Base-by-base conservation (phyloP, 805 yeast genomes). In the Suhomyces faveliae region DNA sequence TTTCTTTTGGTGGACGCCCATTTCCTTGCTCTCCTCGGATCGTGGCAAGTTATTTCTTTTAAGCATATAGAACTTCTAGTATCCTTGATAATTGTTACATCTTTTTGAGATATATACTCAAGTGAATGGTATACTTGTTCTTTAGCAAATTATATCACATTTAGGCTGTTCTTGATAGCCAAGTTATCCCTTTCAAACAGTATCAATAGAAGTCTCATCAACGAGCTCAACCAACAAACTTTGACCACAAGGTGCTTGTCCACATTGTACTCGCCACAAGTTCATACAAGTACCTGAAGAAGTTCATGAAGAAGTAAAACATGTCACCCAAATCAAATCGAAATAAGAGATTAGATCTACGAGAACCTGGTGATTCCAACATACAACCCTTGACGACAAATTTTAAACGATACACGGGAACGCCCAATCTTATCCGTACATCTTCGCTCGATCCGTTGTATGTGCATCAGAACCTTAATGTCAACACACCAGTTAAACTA, bases 401-500 rank as follows among this genome's bases (percentile, higher is more conserved):
- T 19, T 20, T 37, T 10, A 40, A 33, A 11, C 22, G 20, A 37
- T 37, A 12, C 25, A 20, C 23, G 10, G 40, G 40, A 13, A 42
- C 19, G 11, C 40, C 50, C 39, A 27, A 35, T 19, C 45, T 62
- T 5, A 51, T 58, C 8, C 50, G 68, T 43, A 61, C 63, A 6
- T 59, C 66, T 12, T 54, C 62, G 23, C 44, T 61, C 30, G 61
- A 57, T 48, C 57, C 65, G 5, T 48, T 55, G 40, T 61, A 46
- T 42, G 50, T 61, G 2, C 49, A 61, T 33, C 50, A 48, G 20
- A 58, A 60, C 38, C 29, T 53, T 33, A 42, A 52, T 10, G 54
- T 62, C 35, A 66, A 58, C 45, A 57, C 59, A 7, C 69, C 71
- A 4, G 62, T 70, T 4, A 58, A 53, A 33, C 51, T 71, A 35